Evolutionary conservation across 495 filamentous ascomycete genomes (phyloP).

Genomic region (Cairneyella variabilis): DNA sequence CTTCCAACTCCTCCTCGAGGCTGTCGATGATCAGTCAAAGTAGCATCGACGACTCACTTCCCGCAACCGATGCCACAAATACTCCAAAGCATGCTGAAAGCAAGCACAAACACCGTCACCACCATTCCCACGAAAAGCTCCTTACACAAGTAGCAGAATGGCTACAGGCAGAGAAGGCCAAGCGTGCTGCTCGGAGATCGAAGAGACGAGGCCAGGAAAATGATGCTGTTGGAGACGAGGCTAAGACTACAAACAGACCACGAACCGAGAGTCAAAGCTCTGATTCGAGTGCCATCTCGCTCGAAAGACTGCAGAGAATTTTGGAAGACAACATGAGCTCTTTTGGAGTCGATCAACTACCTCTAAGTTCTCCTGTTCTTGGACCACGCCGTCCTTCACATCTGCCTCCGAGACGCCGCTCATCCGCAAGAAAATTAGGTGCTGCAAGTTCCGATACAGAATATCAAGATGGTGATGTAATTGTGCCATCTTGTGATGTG

Average conservation of each 20-base stretch:
- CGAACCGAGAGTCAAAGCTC: conserved; percentile 43
- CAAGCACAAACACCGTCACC: conserved; percentile 15
- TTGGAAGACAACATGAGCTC: conserved; percentile 55
- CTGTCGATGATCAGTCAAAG: conserved; percentile 19
- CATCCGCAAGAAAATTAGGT: conserved; percentile 14
- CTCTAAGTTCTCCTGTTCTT: conserved; percentile 28
- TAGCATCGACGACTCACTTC: conserved; percentile 18
- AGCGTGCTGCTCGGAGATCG: conserved; percentile 30
- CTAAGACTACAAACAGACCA: conserved; percentile 8
- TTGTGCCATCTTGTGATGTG: conserved; percentile 75
- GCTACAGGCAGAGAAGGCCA: conserved; percentile 72
- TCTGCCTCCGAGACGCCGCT: conserved; percentile 7
- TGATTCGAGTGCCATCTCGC: conserved; percentile 54
- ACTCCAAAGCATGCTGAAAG: background rate
- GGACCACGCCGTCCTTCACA: conserved; percentile 36
- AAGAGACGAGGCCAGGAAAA: conserved; percentile 12
- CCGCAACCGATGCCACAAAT: conserved; percentile 9
- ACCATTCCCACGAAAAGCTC: conserved; percentile 47
- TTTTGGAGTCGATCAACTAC: conserved; percentile 30
- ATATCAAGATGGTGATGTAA: conserved; percentile 62
- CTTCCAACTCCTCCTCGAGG: conserved; percentile 17
- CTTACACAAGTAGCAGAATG: conserved; percentile 72
- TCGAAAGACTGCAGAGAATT: conserved; percentile 69
- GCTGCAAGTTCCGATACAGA: conserved; percentile 75
- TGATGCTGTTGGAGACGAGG: background rate